A percentile compares a stretch with the other conserved stretches of the same genome.
phyloP scores from a whole-genome alignment of 768 basidiomycete species.

The Gymnopilus dilepis region DNA sequence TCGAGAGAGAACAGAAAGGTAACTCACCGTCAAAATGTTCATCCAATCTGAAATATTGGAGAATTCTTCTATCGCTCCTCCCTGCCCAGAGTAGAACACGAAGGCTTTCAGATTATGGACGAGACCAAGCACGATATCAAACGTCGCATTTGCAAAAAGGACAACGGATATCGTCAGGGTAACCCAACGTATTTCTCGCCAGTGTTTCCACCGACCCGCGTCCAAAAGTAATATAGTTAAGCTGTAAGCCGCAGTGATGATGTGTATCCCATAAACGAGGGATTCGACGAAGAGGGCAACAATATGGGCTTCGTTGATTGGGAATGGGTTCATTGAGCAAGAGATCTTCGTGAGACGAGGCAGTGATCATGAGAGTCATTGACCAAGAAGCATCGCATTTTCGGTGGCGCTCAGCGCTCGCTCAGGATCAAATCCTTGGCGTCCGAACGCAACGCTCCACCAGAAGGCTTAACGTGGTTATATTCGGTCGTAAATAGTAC shows the following conservation, averaged over 20 bases:
- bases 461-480: no score
- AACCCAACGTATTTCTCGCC: slow-evolving; percentile 14
- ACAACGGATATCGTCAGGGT: slow-evolving; percentile 12
- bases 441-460: no score
- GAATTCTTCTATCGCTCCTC: slow-evolving; percentile 13
- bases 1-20: neutral
- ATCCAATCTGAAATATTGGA: slow-evolving; percentile 20
- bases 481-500: no score
- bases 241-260: slow-evolving; percentile 17
- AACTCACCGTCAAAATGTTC: slow-evolving; percentile 19
- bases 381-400: no score
- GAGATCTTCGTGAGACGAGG: no score
- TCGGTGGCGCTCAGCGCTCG: no score
- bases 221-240: no score
- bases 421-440: no score
- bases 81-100: slow-evolving; percentile 13
- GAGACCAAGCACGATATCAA: slow-evolving; percentile 9
- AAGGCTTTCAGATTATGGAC: slow-evolving; percentile 20
- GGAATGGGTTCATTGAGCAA: no score
- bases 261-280: slow-evolving; percentile 19
- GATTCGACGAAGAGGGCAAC: slow-evolving; percentile 14
- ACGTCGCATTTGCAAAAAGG: slow-evolving; percentile 16
- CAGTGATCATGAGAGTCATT: no score
- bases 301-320: slow-evolving; percentile 6
- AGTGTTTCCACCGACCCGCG: no score